phyloP scores from a whole-genome alignment of 2,329 filamentous ascomycete species.

The Fusarium sp. region DNA sequence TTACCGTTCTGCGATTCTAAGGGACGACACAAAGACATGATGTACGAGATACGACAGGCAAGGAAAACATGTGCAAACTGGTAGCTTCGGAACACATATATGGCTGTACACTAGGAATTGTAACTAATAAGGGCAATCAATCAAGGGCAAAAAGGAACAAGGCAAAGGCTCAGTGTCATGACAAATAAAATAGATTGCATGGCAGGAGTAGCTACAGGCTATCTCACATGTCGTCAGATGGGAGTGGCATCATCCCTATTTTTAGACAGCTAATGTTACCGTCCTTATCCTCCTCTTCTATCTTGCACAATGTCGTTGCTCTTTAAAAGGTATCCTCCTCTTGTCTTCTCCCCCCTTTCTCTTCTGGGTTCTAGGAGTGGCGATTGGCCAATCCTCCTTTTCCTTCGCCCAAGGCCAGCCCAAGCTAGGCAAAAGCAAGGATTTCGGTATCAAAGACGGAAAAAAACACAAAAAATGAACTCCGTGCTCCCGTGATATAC shows the following conservation, averaged over 20 bases:
- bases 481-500: conserved; percentile 43
- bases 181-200: conserved; percentile 41
- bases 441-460: conserved; percentile 33
- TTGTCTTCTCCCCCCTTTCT: conserved; percentile 9
- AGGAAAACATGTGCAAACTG: neutral
- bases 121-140: neutral
- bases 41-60: neutral
- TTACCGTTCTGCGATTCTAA: conserved; percentile 69
- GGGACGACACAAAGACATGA: neutral
- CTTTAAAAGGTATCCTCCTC: conserved; percentile 14
- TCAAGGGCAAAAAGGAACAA: neutral
- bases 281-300: conserved; percentile 34
- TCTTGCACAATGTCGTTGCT: conserved; percentile 21
- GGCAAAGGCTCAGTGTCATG: conserved; percentile 9
- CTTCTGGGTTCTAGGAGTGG: conserved; percentile 29
- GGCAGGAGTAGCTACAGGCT: conserved; percentile 30
- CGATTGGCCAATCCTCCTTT: conserved; percentile 20
- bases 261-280: conserved; percentile 28
- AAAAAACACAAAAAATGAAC: conserved; percentile 30
- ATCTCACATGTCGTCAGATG: conserved; percentile 35
- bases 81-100: neutral
- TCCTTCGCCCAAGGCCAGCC: conserved; percentile 28
- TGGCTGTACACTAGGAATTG: neutral
- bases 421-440: conserved; percentile 27
- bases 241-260: conserved; percentile 20